Percentiles rank a stretch among this genome's conserved stretches.
phyloP scores from a whole-genome alignment of 192 early-diverging fungal species.

The Paraglomus brasilianum region DNA sequence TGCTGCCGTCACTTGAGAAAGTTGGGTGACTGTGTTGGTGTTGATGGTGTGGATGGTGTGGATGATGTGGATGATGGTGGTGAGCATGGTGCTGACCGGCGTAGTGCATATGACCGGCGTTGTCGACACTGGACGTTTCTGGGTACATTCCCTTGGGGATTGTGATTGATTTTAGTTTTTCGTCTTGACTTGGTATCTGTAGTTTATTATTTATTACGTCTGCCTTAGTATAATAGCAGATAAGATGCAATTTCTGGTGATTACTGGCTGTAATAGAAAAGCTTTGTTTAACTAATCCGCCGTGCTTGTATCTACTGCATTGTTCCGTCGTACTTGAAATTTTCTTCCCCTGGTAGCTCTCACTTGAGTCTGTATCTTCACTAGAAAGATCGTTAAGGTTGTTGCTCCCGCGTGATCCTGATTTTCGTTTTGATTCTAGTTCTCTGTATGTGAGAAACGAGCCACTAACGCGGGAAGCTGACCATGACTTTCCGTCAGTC shows the following conservation, averaged over 20 bases:
- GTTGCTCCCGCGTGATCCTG: constrained; percentile 39
- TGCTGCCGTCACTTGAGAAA: constrained; percentile 3
- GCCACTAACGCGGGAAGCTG: constrained; percentile 81
- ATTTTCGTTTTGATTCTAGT: constrained; percentile 63
- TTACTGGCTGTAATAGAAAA: constrained; percentile 81
- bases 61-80: constrained; percentile 14
- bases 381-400: constrained; percentile 32
- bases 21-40: background rate
- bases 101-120: constrained; percentile 12
- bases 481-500: constrained; percentile 92
- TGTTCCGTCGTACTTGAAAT: constrained; percentile 30
- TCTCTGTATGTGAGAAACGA: constrained; percentile 90
- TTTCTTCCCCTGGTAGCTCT: constrained; percentile 24
- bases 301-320: constrained; percentile 61
- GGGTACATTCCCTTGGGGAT: constrained; percentile 85
- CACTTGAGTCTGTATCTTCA: constrained; percentile 36
- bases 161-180: constrained; percentile 60
- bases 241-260: constrained; percentile 81
- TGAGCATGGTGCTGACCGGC: background rate
- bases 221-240: constrained; percentile 86
- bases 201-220: constrained; percentile 69
- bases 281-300: constrained; percentile 86
- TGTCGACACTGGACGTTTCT: constrained; percentile 53
- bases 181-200: constrained; percentile 65
- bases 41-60: constrained; percentile 24